Conservation (phyloP, 257 asterid genomes). For the Anisodus tanguticus region DNA sequence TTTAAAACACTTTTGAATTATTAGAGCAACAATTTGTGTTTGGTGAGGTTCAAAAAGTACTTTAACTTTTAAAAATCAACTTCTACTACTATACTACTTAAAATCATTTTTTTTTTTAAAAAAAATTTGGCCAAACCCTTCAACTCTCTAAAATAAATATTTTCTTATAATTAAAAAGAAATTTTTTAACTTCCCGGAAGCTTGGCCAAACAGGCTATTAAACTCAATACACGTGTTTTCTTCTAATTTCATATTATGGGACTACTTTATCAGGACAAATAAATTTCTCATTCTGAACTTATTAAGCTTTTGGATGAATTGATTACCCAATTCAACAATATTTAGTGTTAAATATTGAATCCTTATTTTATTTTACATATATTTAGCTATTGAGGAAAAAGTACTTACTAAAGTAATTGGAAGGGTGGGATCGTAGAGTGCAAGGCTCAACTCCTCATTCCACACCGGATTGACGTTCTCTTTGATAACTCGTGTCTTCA, state of each 20-base stretch:
- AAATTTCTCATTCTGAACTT: neutral
- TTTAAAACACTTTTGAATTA: no score
- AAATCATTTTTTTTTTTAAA: no score
- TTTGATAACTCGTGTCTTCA: conserved; percentile 68
- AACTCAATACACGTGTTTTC: no score
- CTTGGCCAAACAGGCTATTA: no score
- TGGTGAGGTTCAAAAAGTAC: no score
- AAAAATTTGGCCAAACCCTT: no score
- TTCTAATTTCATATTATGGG: neutral
- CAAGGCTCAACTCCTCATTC: conserved; percentile 77
- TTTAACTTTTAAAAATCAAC: no score
- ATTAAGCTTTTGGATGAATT: neutral
- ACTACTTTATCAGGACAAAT: neutral
- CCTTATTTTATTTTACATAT: neutral
- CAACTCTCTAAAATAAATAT: no score
- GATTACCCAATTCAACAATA: neutral
- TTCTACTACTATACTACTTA: no score
- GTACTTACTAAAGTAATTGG: conserved; percentile 67
- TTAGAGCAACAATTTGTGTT: no score
- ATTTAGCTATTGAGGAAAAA: neutral
- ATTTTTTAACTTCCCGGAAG: no score
- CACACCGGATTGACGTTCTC: conserved; percentile 75
- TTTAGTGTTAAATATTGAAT: neutral
- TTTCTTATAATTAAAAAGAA: no score
- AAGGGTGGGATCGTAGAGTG: conserved; percentile 54